Conservation (phyloP, 768 basidiomycete species). For the Leccinum subgranulosum region DNA sequence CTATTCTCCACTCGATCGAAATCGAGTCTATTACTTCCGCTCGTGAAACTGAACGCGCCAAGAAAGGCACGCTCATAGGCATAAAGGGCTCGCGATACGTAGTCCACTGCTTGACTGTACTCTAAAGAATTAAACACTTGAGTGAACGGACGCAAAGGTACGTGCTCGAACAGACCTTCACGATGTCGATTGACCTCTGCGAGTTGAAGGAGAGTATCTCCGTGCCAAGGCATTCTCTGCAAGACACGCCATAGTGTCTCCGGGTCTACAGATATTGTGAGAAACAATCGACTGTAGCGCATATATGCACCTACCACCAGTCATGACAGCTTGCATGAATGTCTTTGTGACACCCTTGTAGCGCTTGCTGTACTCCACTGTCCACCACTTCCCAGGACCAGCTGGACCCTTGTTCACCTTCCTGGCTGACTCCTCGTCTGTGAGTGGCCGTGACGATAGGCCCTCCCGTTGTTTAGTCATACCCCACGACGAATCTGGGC, state of each 20-base stretch:
- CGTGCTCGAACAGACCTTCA: slow-evolving; percentile 57
- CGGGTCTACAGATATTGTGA: slow-evolving; percentile 51
- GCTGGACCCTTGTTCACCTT: slow-evolving; percentile 42
- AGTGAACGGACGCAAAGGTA: not conserved
- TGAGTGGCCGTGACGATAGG: slow-evolving; percentile 58
- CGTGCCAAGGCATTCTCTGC: slow-evolving; percentile 84
- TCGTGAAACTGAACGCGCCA: slow-evolving; percentile 82
- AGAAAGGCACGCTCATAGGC: slow-evolving; percentile 90
- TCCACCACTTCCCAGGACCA: slow-evolving; percentile 80
- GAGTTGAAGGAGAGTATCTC: slow-evolving; percentile 64
- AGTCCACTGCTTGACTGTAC: slow-evolving; percentile 80
- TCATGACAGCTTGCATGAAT: slow-evolving; percentile 78
- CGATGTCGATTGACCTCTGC: slow-evolving; percentile 53
- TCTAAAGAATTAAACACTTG: slow-evolving; percentile 43
- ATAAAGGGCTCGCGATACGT: slow-evolving; percentile 89
- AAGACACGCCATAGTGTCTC: slow-evolving; percentile 75
- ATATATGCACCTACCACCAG: slow-evolving; percentile 59
- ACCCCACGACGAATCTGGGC: slow-evolving; percentile 76
- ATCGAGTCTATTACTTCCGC: slow-evolving; percentile 78
- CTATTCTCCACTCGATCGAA: slow-evolving; percentile 91
- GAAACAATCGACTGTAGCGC: not conserved
- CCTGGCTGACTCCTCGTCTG: slow-evolving; percentile 48
- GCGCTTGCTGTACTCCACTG: slow-evolving; percentile 78
- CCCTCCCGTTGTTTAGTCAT: slow-evolving; percentile 69
- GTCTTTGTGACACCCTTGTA: slow-evolving; percentile 80